Evolutionary conservation across 192 early-diverging fungal genomes (phyloP), one percentile per base, ranked within the genome.

Genomic region (Mortierella antarctica): DNA sequence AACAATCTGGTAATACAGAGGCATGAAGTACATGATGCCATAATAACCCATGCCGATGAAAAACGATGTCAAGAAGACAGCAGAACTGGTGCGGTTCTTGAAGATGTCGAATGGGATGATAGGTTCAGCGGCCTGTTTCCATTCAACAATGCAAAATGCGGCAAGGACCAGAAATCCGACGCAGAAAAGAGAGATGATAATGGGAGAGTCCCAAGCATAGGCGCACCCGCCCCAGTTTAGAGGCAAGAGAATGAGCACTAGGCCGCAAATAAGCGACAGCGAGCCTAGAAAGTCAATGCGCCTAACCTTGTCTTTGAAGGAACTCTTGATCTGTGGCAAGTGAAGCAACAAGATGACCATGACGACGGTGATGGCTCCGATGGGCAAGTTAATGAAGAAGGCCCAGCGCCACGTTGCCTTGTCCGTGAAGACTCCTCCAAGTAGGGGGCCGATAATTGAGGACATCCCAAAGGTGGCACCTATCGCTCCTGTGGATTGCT

Each of bases 151-250:
- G 7, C 83, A 83, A 70, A 95, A 95, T 4, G 72, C 68, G 14
- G 59, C 17, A 20, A 88, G 62, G 17, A 90, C 31, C 4, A 83
- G 21, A 11, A 59, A 70, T 20, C 93, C 91, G 20, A 91, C 70
- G 15, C 80, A 64, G 59, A 92, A 86, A 20, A 92, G 71, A 40
- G 73, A 62, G 57, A 91, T 87, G 21, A 92, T 69, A 6, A 88
- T 62, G 21, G 85, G 83, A 9, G 87, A 86, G 39, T 84, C 86
- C 95, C 95, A 96, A 1, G 82, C 74, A 64, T 89, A 92, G n/a
- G 81, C 58, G 48, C 74, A 80, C 18, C 95, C 96, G 61, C 93
- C 95, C 78, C 89, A 88, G 75, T 92, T 90, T 1, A 97, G 75
- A 13, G 92, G 91, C 50, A 93, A 72, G 53, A 96, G 82, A 46